These are phyloP conservation scores for Diatrype stigma DNA, from an alignment of 2,329 filamentous ascomycete species.

Conservation along the genomic window DNA sequence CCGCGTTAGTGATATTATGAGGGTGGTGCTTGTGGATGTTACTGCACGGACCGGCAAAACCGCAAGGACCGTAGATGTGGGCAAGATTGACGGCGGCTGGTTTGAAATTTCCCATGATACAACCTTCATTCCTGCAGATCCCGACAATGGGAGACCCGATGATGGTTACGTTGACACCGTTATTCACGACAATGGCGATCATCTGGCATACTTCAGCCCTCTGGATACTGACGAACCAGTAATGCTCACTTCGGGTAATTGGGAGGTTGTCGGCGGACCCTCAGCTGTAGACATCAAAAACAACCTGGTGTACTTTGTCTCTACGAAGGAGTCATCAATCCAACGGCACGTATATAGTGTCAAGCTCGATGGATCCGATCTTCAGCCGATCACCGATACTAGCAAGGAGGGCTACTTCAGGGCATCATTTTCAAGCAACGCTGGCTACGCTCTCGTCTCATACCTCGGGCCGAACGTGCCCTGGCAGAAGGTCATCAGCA, in stretches of 20 bases:
- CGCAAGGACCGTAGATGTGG: conserved; percentile 74
- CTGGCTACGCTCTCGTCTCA: conserved; percentile 77
- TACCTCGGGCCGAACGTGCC: conserved; percentile 84
- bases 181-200: conserved; percentile 81
- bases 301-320: conserved; percentile 87
- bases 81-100: conserved; percentile 90
- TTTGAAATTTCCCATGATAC: conserved; percentile 90
- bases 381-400: conserved; percentile 71
- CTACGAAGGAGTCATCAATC: conserved; percentile 80
- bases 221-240: conserved; percentile 77
- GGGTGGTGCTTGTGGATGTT: conserved; percentile 82
- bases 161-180: conserved; percentile 94
- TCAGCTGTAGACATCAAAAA: conserved; percentile 79
- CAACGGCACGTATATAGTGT: conserved; percentile 92
- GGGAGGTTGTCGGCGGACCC: conserved; percentile 87
- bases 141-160: conserved; percentile 65
- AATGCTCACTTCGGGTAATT: conserved; percentile 81
- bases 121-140: conserved; percentile 79
- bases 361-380: conserved; percentile 70
- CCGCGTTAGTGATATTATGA: conserved; percentile 86
- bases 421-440: conserved; percentile 77
- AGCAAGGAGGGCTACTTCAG: conserved; percentile 72
- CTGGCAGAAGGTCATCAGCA: conserved; percentile 86
- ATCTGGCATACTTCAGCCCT: conserved; percentile 89
- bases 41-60: conserved; percentile 67